A percentile compares a stretch with the other conserved stretches of the same genome.
phyloP scores from a whole-genome alignment of 352 stramenopile genomes.

The Phytopythium chamaehyphon region DNA sequence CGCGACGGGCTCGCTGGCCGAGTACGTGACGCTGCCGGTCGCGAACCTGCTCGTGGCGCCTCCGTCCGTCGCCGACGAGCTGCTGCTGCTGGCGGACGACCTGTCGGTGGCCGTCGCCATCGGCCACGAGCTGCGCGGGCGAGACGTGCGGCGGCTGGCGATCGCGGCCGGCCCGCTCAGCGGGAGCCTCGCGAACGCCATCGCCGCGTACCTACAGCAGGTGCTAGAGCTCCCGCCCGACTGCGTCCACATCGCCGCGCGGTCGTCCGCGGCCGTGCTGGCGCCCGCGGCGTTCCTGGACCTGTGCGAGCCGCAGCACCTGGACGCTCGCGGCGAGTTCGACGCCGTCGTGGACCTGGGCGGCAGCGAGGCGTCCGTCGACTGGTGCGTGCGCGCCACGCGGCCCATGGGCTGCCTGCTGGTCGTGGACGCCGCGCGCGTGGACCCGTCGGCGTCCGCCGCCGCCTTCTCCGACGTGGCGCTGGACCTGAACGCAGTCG shows the following conservation, averaged over 20 bases:
- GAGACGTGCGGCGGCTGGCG: conserved; percentile 20
- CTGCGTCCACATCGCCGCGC: conserved; percentile 25
- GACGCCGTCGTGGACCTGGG: conserved; percentile 56
- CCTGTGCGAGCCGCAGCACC: neutral
- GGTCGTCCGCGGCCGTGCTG: conserved; percentile 5
- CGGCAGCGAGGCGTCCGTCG: conserved; percentile 29
- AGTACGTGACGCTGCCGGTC: conserved; percentile 39
- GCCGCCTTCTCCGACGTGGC: conserved; percentile 22
- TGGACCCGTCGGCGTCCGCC: conserved; percentile 17
- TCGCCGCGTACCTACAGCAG: conserved; percentile 28
- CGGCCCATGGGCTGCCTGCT: conserved; percentile 46
- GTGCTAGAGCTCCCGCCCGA: conserved; percentile 10
- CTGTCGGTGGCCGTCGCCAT: conserved; percentile 32
- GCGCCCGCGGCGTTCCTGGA: neutral
- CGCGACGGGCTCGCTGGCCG: conserved; percentile 23
- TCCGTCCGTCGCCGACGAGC: conserved; percentile 25
- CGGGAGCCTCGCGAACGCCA: conserved; percentile 15
- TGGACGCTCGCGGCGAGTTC: conserved; percentile 9
- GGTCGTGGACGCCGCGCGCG: conserved; percentile 25
- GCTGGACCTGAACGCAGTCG: conserved; percentile 73
- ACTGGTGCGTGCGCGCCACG: conserved; percentile 36
- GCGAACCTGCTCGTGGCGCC: conserved; percentile 29
- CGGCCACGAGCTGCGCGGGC: conserved; percentile 18
- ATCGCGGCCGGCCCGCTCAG: conserved; percentile 16
- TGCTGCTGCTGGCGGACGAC: conserved; percentile 40